phyloP scores from a whole-genome alignment of 2,329 filamentous ascomycete genomes.

The Coniochaeta hoffmannii region DNA sequence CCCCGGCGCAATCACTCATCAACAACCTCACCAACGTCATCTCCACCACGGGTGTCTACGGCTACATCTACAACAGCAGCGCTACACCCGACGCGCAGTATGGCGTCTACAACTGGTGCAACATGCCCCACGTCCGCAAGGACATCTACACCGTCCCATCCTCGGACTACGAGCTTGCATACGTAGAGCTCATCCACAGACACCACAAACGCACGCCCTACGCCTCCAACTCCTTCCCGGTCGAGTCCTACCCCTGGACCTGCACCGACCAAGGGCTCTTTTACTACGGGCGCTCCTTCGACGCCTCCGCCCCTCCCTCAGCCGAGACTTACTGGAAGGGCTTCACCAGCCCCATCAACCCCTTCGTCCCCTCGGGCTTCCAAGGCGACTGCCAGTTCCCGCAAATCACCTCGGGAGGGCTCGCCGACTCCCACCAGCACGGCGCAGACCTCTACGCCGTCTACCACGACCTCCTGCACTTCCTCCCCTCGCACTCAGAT shows the following conservation, averaged over 20 bases:
- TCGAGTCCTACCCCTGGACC: slow-evolving; percentile 65
- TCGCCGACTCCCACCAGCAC: slow-evolving; percentile 69
- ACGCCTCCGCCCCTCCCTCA: slow-evolving; percentile 19
- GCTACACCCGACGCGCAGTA: slow-evolving; percentile 46
- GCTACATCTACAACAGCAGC: slow-evolving; percentile 67
- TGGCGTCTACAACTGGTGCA: slow-evolving; percentile 72
- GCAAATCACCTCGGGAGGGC: slow-evolving; percentile 64
- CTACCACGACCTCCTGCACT: slow-evolving; percentile 61
- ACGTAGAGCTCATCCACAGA: slow-evolving; percentile 76
- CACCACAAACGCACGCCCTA: slow-evolving; percentile 85
- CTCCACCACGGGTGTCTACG: slow-evolving; percentile 53
- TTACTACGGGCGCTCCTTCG: slow-evolving; percentile 56
- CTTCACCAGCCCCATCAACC: slow-evolving; percentile 55
- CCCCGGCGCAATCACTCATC: slow-evolving; percentile 16
- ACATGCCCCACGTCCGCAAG: slow-evolving; percentile 75
- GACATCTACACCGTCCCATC: slow-evolving; percentile 53
- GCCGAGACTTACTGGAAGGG: slow-evolving; percentile 59
- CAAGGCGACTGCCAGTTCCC: slow-evolving; percentile 73
- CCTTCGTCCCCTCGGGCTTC: slow-evolving; percentile 59
- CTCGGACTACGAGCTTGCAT: slow-evolving; percentile 56
- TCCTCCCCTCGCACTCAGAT: slow-evolving; percentile 49
- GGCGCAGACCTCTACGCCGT: slow-evolving; percentile 71
- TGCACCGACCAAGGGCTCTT: slow-evolving; percentile 65
- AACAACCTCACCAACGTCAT: slow-evolving; percentile 21
- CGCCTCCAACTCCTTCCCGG: slow-evolving; percentile 66